These are phyloP conservation scores for Penicillium psychrofluorescens DNA, from an alignment of 495 filamentous ascomycete genomes.

Conservation along the genomic window DNA sequence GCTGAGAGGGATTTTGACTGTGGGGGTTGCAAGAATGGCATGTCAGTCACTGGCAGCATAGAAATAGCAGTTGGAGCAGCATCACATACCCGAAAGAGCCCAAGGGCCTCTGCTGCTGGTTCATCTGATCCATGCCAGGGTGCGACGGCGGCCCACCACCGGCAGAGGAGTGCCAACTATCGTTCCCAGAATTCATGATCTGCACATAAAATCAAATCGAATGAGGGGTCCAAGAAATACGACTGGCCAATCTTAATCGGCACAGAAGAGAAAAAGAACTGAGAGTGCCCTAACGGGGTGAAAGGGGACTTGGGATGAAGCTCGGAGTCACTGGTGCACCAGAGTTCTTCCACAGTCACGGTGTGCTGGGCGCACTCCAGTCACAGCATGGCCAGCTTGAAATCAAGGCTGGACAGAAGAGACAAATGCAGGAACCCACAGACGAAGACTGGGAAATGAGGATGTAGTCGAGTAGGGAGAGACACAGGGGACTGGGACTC, in stretches of 20 bases:
- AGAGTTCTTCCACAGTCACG: conserved; percentile 4
- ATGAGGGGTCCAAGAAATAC: not conserved
- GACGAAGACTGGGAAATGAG: conserved; percentile 1
- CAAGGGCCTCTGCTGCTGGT: conserved; percentile 37
- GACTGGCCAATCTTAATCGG: not conserved
- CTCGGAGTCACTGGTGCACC: conserved; percentile 4
- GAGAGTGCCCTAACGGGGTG: too few relatives aligned
- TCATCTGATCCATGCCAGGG: conserved; percentile 40
- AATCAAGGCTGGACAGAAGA: not conserved
- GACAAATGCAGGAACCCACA: not conserved
- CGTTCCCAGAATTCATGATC: conserved; percentile 41
- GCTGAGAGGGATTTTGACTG: conserved; percentile 42
- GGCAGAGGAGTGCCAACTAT: conserved; percentile 39
- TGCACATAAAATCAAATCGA: conserved; percentile 14
- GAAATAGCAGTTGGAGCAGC: not conserved
- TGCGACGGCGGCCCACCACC: conserved; percentile 38
- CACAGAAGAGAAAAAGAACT: not conserved
- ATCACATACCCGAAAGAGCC: conserved; percentile 37
- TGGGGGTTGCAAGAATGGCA: conserved; percentile 1
- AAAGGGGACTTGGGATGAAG: conserved; percentile 6
- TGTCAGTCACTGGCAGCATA: conserved; percentile 8
- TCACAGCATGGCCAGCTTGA: conserved; percentile 19
- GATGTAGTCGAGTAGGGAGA: conserved; percentile 1
- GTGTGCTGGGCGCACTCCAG: conserved; percentile 10
- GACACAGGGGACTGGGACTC: conserved; percentile 2